A percentile compares a stretch with the other conserved stretches of the same genome.
phyloP scores from a whole-genome alignment of 331 rosid species.

The Arachis monticola region DNA sequence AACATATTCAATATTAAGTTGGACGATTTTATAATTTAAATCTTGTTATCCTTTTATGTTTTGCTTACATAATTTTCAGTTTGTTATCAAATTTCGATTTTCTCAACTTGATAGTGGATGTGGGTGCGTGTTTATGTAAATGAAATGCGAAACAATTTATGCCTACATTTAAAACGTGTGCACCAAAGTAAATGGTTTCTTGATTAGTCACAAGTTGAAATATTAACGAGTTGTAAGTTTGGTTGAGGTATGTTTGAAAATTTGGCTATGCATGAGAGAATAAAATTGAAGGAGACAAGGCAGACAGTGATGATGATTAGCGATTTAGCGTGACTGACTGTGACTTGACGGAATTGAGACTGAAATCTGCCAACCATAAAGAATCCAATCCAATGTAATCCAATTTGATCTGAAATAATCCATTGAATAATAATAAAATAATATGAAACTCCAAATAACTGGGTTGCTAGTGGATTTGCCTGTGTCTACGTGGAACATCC shows the following conservation, averaged over 20 bases:
- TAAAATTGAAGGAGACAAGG: not conserved
- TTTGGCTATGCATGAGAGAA: not conserved
- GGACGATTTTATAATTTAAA: too few relatives aligned
- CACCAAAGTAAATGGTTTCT: not conserved
- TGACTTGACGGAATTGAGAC: not conserved
- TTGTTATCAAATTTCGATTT: too few relatives aligned
- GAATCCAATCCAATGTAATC: not conserved
- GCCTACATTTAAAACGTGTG: too few relatives aligned
- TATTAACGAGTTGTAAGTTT: not conserved
- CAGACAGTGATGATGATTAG: not conserved
- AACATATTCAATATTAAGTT: too few relatives aligned
- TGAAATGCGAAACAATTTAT: too few relatives aligned
- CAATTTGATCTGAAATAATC: not conserved
- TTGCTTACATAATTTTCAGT: too few relatives aligned
- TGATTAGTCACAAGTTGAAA: not conserved
- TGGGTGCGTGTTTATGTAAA: too few relatives aligned
- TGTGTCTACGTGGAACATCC: slow-evolving; percentile 60
- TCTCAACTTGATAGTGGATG: too few relatives aligned
- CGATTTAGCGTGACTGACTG: not conserved
- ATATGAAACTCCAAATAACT: not conserved
- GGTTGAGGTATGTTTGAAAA: not conserved
- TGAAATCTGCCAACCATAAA: not conserved
- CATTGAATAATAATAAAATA: not conserved
- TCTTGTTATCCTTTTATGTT: too few relatives aligned
- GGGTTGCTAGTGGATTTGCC: slow-evolving; percentile 32